Percentiles rank a stretch among this genome's conserved stretches.
Evolutionary conservation across 2,329 filamentous ascomycete species (phyloP).

Genomic region (Tolypocladium pustulatum): DNA sequence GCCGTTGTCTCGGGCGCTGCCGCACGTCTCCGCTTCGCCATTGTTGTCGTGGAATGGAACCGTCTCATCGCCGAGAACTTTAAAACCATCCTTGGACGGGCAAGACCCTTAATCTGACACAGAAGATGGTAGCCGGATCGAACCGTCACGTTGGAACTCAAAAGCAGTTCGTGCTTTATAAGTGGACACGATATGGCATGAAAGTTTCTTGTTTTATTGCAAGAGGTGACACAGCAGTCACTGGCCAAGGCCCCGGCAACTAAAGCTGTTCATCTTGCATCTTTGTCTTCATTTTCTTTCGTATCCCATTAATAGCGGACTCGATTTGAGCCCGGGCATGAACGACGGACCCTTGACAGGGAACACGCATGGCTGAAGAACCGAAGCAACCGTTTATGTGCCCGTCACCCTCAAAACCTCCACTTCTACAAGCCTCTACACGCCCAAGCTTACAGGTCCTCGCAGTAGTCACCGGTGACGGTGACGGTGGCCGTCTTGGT

Average conservation of each 20-base stretch:
- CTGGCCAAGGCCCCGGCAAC: neutral
- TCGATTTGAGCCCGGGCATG: neutral
- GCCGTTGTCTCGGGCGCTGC: neutral
- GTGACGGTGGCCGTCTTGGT: constrained; percentile 31
- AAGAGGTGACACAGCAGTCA: neutral
- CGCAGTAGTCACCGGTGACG: constrained; percentile 29
- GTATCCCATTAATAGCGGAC: constrained; percentile 5
- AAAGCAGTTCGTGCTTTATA: neutral
- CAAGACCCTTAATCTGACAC: neutral
- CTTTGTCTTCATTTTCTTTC: constrained; percentile 3
- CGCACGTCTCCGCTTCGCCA: neutral
- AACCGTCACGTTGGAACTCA: neutral
- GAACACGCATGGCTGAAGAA: neutral
- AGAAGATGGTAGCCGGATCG: neutral
- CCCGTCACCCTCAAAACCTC: neutral
- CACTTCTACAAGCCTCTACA: neutral
- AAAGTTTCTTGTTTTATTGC: neutral
- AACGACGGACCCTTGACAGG: neutral
- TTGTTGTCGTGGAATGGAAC: neutral
- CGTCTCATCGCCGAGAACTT: neutral
- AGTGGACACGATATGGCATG: neutral
- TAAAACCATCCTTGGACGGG: neutral
- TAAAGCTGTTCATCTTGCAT: neutral
- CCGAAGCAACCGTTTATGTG: neutral
- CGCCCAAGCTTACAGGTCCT: constrained; percentile 18